These are phyloP conservation scores for Claviceps sp. DNA, from an alignment of 2,329 filamentous ascomycete species.

Conservation along the genomic window DNA sequence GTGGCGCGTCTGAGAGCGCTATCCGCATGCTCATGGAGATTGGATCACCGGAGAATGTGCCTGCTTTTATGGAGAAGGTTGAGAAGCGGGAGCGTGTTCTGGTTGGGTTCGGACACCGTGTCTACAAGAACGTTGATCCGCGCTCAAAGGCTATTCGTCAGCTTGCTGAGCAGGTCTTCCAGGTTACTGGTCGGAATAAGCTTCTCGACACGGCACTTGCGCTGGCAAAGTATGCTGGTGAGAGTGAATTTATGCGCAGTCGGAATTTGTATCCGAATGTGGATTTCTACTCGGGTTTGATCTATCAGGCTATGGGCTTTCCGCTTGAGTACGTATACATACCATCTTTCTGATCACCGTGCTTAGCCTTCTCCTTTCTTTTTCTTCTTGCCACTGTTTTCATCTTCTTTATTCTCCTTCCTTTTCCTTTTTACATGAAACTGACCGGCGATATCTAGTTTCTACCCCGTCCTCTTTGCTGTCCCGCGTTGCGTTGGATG, in stretches of 20 bases:
- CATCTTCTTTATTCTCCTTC: neutral
- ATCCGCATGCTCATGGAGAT: conserved; percentile 40
- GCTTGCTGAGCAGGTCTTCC: conserved; percentile 35
- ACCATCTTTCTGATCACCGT: too few relatives aligned
- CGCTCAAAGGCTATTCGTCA: conserved; percentile 34
- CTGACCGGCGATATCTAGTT: conserved; percentile 12
- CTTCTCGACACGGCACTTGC: conserved; percentile 34
- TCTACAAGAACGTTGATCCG: conserved; percentile 41
- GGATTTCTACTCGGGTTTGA: conserved; percentile 38
- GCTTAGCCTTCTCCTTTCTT: neutral
- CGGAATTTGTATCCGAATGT: conserved; percentile 37
- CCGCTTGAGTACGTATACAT: conserved; percentile 26
- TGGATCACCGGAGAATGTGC: conserved; percentile 35
- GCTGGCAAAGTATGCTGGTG: conserved; percentile 30
- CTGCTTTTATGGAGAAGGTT: conserved; percentile 34
- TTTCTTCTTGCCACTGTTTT: neutral
- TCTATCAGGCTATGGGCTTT: conserved; percentile 40
- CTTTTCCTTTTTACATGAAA: too few relatives aligned
- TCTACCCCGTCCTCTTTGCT: conserved; percentile 37
- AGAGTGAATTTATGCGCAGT: conserved; percentile 34
- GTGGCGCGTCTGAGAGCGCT: conserved; percentile 44
- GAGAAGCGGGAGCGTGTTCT: conserved; percentile 37
- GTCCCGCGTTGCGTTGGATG: conserved; percentile 37
- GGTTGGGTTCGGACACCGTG: conserved; percentile 41
- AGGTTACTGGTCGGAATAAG: conserved; percentile 35